Evolutionary conservation across 2,329 filamentous ascomycete genomes (phyloP).

Genomic region (Trichoderma sp.): DNA sequence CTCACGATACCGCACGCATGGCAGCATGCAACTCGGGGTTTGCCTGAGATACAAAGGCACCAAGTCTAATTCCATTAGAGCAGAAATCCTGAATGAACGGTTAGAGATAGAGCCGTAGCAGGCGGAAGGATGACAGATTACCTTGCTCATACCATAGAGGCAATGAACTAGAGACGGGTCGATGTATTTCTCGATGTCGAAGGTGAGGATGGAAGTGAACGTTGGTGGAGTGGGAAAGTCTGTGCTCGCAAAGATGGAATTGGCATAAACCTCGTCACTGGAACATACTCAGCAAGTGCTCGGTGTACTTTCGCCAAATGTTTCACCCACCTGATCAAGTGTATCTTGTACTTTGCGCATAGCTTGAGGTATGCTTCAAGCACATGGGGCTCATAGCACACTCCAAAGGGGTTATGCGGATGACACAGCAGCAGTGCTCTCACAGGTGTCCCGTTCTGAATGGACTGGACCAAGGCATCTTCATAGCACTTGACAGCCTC

Average conservation of each 20-base stretch:
- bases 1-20: neutral
- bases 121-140: neutral
- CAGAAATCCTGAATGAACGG: neutral
- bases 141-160: neutral
- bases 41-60: neutral
- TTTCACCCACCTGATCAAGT: neutral
- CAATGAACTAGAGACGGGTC: neutral
- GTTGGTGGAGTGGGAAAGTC: neutral
- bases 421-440: neutral
- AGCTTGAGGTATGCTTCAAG: neutral
- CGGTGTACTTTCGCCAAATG: neutral
- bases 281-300: neutral
- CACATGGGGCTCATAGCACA: neutral
- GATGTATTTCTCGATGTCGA: neutral
- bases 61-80: neutral
- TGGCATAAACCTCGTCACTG: neutral
- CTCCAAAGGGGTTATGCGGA: neutral
- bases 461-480: neutral
- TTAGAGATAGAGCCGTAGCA: neutral
- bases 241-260: neutral
- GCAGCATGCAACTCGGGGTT: neutral
- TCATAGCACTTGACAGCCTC: neutral
- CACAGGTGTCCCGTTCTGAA: neutral
- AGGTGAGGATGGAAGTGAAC: neutral
- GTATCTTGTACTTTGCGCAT: neutral